Conservation (phyloP, 164 flowering plant genomes). For the Cinnamomum chago region DNA sequence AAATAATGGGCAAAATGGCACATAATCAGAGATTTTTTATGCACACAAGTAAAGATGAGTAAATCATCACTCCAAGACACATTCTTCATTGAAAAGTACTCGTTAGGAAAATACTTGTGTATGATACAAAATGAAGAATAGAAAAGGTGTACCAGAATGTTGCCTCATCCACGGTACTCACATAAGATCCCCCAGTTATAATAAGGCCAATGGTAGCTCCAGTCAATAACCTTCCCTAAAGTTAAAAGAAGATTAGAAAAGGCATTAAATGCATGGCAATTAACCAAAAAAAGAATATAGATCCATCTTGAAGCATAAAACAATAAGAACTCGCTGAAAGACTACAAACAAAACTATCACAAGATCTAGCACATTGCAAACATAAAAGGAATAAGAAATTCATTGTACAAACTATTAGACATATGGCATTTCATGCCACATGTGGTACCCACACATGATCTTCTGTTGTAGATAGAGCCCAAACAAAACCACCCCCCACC, state of each 20-base stretch:
- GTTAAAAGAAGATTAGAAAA: slow-evolving; percentile 4
- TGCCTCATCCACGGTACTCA: slow-evolving; percentile 95
- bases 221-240: slow-evolving; percentile 79
- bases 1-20: neutral
- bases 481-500: no score
- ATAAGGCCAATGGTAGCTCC: slow-evolving; percentile 72
- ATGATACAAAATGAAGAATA: neutral
- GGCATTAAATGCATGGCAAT: neutral
- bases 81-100: no score
- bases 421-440: no score
- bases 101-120: neutral
- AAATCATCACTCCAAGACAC: neutral
- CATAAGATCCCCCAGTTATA: slow-evolving; percentile 96
- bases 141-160: slow-evolving; percentile 76
- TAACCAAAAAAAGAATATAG: neutral
- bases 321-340: neutral
- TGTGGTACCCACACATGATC: no score
- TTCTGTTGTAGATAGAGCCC: no score
- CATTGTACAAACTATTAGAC: neutral
- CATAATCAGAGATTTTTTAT: no score
- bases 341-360: neutral
- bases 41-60: neutral
- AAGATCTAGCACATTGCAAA: no score
- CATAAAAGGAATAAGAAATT: no score
- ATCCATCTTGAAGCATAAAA: neutral